Conservation (phyloP, 805 yeast species). For the Cyberlindnera amylophila region DNA sequence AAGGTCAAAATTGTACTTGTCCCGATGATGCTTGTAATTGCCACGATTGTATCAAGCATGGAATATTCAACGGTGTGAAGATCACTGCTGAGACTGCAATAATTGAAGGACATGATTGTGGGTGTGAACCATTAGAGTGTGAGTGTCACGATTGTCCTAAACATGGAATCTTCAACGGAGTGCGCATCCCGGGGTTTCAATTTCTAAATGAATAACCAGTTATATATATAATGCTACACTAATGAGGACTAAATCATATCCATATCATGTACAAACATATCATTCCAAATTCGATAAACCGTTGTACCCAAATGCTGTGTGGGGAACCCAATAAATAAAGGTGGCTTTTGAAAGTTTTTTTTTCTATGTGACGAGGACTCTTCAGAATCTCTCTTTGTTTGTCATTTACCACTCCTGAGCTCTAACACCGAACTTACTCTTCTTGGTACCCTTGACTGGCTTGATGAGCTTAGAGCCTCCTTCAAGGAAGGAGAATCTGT, state of each 20-base stretch:
- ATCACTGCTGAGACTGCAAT: background rate
- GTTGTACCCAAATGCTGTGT: conserved; percentile 7
- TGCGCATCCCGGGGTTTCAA: background rate
- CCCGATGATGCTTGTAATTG: conserved; percentile 6
- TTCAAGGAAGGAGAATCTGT: conserved; percentile 86
- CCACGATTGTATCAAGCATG: background rate
- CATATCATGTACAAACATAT: conserved; percentile 12
- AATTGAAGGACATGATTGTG: conserved; percentile 21
- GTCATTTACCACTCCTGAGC: conserved; percentile 68
- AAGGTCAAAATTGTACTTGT: conserved; percentile 3
- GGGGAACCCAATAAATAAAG: conserved; percentile 8
- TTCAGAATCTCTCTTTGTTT: background rate
- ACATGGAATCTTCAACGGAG: conserved; percentile 23
- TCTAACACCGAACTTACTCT: conserved; percentile 58
- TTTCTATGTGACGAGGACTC: background rate
- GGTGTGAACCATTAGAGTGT: conserved; percentile 21
- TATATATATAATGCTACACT: no score
- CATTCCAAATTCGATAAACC: conserved; percentile 16
- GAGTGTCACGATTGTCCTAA: conserved; percentile 21
- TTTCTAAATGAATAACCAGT: no score
- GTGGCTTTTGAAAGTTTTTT: background rate
- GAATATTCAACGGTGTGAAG: background rate
- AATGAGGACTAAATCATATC: no score
- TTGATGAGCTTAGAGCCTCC: conserved; percentile 70
- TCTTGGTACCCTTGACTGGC: conserved; percentile 68